Conservation (phyloP, 306 rosid genomes). For the peach (Prunus persica) region DNA sequence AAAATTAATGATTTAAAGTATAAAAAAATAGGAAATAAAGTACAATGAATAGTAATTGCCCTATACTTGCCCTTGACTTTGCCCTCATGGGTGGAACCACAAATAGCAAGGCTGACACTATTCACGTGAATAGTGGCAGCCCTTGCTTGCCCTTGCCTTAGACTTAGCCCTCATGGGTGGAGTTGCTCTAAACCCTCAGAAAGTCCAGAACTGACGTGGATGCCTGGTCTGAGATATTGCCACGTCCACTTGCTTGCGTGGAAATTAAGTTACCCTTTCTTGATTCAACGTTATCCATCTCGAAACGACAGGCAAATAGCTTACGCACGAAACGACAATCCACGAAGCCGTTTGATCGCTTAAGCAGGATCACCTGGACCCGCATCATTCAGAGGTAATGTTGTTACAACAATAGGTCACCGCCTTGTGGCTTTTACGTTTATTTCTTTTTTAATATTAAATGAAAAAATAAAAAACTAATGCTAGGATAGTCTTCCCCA, state of each 20-base stretch:
- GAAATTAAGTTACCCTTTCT: neutral
- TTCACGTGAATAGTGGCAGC: too few relatives aligned
- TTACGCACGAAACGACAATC: neutral
- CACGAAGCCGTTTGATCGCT: neutral
- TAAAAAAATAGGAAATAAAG: too few relatives aligned
- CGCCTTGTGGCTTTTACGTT: neutral
- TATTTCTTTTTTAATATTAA: neutral
- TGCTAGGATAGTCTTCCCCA: conserved; percentile 22
- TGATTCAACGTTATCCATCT: neutral
- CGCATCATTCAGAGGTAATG: neutral
- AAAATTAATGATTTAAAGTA: too few relatives aligned
- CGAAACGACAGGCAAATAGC: neutral
- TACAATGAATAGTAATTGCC: too few relatives aligned
- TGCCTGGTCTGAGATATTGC: neutral
- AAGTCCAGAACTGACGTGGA: conserved; percentile 16
- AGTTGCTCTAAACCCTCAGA: too few relatives aligned
- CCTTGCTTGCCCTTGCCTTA: too few relatives aligned
- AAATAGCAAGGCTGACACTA: too few relatives aligned
- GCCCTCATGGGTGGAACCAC: too few relatives aligned
- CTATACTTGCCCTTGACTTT: too few relatives aligned
- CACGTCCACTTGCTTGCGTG: conserved; percentile 25
- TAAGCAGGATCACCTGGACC: too few relatives aligned
- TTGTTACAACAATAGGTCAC: neutral
- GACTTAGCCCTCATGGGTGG: too few relatives aligned
- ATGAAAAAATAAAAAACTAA: neutral